These are phyloP conservation scores for Claviceps cyperi DNA, from an alignment of 2,329 filamentous ascomycete species.

Conservation along the genomic window DNA sequence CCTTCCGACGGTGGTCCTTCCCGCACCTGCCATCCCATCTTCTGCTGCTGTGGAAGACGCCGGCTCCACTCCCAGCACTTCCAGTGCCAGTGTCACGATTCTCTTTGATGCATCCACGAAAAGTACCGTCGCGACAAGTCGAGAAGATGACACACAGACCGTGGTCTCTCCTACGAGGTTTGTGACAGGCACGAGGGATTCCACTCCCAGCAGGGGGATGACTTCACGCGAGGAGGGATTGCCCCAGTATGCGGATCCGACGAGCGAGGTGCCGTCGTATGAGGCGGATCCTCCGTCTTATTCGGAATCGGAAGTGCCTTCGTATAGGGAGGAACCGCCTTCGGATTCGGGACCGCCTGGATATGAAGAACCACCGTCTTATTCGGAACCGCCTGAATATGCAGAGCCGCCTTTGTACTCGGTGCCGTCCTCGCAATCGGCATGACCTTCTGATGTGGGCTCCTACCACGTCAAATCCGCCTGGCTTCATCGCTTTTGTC, in stretches of 20 bases:
- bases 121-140: not conserved
- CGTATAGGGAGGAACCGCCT: slow-evolving; percentile 1
- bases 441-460: slow-evolving; percentile 1
- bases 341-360: not conserved
- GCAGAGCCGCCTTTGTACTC: not conserved
- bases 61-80: too few species aligned
- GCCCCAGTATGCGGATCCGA: not conserved
- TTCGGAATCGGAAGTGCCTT: not conserved
- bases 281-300: not conserved
- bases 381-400: not conserved
- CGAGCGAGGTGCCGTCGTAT: slow-evolving; percentile 1
- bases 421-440: slow-evolving; percentile 1
- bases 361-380: not conserved
- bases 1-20: not conserved
- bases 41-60: not conserved
- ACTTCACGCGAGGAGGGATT: not conserved
- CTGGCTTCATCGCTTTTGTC: not conserved
- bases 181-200: not conserved
- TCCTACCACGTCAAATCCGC: not conserved
- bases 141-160: not conserved
- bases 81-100: not conserved
- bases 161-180: not conserved
- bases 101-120: not conserved
- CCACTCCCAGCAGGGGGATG: not conserved
- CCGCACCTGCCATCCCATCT: not conserved